Evolutionary conservation across 164 flowering plant genomes (phyloP).

Genomic region (Umbellularia californica): DNA sequence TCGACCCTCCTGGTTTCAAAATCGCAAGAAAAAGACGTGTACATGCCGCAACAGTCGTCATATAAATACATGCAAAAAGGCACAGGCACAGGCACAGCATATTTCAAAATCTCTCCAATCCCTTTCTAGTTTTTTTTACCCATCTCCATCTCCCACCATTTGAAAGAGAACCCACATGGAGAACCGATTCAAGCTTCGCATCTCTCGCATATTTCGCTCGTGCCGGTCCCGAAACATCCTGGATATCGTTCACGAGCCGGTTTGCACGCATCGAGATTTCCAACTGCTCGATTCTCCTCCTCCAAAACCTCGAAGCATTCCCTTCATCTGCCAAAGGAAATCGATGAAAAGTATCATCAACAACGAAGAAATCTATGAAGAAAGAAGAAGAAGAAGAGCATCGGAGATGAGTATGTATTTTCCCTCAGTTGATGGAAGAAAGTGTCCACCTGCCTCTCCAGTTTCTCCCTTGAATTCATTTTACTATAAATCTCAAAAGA

Average conservation of each 20-base stretch:
- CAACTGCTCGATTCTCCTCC: constrained; percentile 24
- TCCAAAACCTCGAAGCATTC: background rate
- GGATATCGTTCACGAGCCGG: constrained; percentile 37
- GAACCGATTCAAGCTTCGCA: constrained; percentile 39
- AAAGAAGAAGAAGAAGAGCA: constrained; percentile 16
- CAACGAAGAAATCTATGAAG: constrained; percentile 9
- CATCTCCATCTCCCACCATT: background rate
- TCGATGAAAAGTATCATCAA: background rate
- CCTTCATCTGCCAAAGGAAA: constrained; percentile 24
- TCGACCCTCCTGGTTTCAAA: too few relatives aligned
- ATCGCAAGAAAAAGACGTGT: too few relatives aligned
- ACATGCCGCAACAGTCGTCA: too few relatives aligned
- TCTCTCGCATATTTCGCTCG: constrained; percentile 54
- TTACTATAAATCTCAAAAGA: background rate
- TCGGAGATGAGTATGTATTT: too few relatives aligned
- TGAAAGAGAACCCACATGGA: constrained; percentile 38
- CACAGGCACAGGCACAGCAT: background rate
- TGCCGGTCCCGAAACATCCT: constrained; percentile 43
- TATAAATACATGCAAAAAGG: background rate
- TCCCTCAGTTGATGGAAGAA: constrained; percentile 15
- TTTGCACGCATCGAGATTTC: constrained; percentile 18
- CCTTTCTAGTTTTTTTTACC: constrained; percentile 1
- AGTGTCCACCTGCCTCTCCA: constrained; percentile 50
- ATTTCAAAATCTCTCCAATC: background rate
- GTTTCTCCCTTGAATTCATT: constrained; percentile 19